These are phyloP conservation scores for Scleroderma bovista DNA, from an alignment of 768 basidiomycete species.

Conservation along the genomic window DNA sequence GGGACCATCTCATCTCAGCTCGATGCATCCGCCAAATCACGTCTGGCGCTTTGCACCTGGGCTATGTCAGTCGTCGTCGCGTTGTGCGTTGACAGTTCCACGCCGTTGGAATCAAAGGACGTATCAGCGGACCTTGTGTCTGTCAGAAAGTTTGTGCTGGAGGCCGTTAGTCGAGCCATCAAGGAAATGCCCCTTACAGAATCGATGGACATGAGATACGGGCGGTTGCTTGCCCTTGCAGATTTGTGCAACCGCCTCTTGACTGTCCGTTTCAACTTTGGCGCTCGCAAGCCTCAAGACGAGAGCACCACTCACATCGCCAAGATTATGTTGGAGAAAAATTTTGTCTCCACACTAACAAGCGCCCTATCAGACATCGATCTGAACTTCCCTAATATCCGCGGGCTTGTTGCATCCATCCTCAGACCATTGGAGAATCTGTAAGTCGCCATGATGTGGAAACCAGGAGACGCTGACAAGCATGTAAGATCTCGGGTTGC, in stretches of 20 bases:
- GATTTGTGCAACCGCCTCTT: conserved; percentile 87
- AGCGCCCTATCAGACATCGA: conserved; percentile 88
- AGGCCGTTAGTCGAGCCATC: conserved; percentile 80
- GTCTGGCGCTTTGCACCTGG: conserved; percentile 70
- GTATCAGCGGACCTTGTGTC: conserved; percentile 71
- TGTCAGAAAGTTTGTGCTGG: conserved; percentile 91
- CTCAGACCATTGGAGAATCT: conserved; percentile 85
- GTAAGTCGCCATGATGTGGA: conserved; percentile 42
- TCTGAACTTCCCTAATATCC: conserved; percentile 90
- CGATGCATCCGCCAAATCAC: conserved; percentile 47
- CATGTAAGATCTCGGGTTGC: conserved; percentile 79
- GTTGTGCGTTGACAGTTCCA: conserved; percentile 82
- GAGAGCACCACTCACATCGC: conserved; percentile 90
- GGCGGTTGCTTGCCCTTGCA: conserved; percentile 77
- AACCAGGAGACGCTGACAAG: conserved; percentile 3
- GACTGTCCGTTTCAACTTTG: conserved; percentile 63
- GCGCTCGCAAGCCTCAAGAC: conserved; percentile 45
- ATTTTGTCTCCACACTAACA: conserved; percentile 86
- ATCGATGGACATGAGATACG: conserved; percentile 72
- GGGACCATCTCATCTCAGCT: conserved; percentile 64
- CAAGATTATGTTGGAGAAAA: conserved; percentile 98
- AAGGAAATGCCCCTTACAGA: conserved; percentile 67
- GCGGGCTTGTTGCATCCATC: conserved; percentile 79
- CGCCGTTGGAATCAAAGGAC: conserved; percentile 66
- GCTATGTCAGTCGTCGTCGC: conserved; percentile 88